A percentile compares a stretch with the other conserved stretches of the same genome.
Conservation (phyloP, 768 basidiomycete species). For the Mycena olivaceomarginata region DNA sequence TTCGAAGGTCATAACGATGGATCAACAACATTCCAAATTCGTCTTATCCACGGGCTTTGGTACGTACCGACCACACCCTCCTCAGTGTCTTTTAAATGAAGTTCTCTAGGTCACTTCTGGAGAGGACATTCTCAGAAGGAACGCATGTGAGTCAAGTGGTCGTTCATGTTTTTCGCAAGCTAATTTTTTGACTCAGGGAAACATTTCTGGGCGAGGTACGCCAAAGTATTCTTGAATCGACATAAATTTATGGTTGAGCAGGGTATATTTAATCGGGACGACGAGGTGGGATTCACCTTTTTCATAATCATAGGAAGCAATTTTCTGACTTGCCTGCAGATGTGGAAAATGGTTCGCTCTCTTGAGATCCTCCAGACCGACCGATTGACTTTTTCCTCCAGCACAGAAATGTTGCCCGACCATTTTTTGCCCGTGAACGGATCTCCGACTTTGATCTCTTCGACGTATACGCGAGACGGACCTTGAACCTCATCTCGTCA, state of each 20-base stretch:
- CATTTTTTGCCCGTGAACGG: slow-evolving; percentile 86
- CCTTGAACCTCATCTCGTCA: slow-evolving; percentile 67
- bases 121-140: slow-evolving; percentile 79
- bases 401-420: slow-evolving; percentile 82
- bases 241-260: slow-evolving; percentile 40
- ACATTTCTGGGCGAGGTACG: slow-evolving; percentile 73
- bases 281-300: slow-evolving; percentile 64
- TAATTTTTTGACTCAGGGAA: slow-evolving; percentile 59
- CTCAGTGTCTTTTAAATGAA: background rate
- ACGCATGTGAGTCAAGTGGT: slow-evolving; percentile 68
- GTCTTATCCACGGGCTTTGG: slow-evolving; percentile 79
- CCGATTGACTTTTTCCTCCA: slow-evolving; percentile 46
- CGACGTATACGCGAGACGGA: slow-evolving; percentile 70
- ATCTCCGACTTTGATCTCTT: slow-evolving; percentile 83
- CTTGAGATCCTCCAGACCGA: background rate
- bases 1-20: slow-evolving; percentile 82
- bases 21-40: slow-evolving; percentile 81
- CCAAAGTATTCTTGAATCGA: background rate
- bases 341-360: slow-evolving; percentile 78
- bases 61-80: background rate
- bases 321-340: slow-evolving; percentile 54
- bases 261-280: slow-evolving; percentile 88
- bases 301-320: background rate
- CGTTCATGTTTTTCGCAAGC: background rate
- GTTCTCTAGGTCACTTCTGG: slow-evolving; percentile 71